These are phyloP conservation scores for Anisodus tanguticus DNA, from an alignment of 257 asterid species.

Conservation along the genomic window DNA sequence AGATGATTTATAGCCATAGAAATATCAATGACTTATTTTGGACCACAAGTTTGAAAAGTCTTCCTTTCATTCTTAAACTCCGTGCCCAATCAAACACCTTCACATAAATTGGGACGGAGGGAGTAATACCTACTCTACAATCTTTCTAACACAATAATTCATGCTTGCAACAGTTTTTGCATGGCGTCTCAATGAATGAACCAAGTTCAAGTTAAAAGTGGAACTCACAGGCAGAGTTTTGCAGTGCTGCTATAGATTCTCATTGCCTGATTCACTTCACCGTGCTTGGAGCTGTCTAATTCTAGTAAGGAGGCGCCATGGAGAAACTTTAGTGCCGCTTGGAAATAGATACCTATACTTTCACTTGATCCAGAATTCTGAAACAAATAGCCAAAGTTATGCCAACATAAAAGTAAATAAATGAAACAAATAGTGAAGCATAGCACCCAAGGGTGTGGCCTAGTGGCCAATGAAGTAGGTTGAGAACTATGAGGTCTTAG, in stretches of 20 bases:
- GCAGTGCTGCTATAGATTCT: constrained; percentile 94
- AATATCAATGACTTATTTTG: too few species aligned
- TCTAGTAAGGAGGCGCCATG: constrained; percentile 93
- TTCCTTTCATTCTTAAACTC: too few species aligned
- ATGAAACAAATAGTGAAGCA: constrained; percentile 32
- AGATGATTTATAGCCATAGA: too few species aligned
- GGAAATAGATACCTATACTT: constrained; percentile 75
- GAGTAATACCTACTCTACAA: background rate
- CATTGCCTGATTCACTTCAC: constrained; percentile 69
- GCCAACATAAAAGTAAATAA: constrained; percentile 17
- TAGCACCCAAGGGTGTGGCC: background rate
- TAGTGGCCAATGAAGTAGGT: too few species aligned
- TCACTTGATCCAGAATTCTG: constrained; percentile 89
- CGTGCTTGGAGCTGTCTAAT: constrained; percentile 70
- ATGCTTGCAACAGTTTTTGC: constrained; percentile 18
- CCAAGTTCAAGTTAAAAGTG: background rate
- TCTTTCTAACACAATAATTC: constrained; percentile 8
- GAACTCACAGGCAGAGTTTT: constrained; percentile 92
- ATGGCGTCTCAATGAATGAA: constrained; percentile 12
- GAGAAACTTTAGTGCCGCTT: constrained; percentile 95
- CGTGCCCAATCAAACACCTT: too few species aligned
- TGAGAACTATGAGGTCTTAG: too few species aligned
- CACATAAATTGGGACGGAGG: background rate
- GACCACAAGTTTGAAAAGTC: too few species aligned
- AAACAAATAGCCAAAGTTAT: constrained; percentile 36